Evolutionary conservation across 164 flowering plant genomes (phyloP).

Genomic region (Annona squamosa): DNA sequence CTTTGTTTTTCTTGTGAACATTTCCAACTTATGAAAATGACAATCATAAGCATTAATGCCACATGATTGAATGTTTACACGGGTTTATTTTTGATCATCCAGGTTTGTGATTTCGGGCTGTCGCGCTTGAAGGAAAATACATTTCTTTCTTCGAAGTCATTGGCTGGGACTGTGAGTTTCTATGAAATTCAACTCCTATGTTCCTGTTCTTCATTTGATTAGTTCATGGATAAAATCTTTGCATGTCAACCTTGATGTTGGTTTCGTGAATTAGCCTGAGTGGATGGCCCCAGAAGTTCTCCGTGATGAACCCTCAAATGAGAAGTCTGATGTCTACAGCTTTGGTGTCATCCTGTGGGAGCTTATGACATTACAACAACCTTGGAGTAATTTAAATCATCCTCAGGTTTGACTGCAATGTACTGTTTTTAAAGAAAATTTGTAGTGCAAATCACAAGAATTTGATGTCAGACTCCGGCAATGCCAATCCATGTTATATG

Average conservation of each 20-base stretch:
- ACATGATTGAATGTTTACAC: too few relatives aligned
- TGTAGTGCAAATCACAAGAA: not conserved
- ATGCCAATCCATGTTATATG: too few relatives aligned
- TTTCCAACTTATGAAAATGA: too few relatives aligned
- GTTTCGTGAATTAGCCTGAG: slow-evolving; percentile 56
- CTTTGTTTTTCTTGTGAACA: too few relatives aligned
- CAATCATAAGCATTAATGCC: too few relatives aligned
- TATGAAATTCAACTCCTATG: not conserved
- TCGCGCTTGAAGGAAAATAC: slow-evolving; percentile 92
- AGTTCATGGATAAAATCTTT: not conserved
- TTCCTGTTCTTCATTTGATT: not conserved
- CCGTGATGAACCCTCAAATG: slow-evolving; percentile 94
- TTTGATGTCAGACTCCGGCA: too few relatives aligned
- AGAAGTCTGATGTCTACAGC: slow-evolving; percentile 87
- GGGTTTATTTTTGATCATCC: slow-evolving; percentile 10
- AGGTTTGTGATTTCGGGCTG: slow-evolving; percentile 99
- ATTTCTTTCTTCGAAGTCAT: slow-evolving; percentile 94
- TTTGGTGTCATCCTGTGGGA: slow-evolving; percentile 96
- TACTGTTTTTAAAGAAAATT: not conserved
- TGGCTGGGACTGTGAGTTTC: slow-evolving; percentile 94
- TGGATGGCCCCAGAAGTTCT: slow-evolving; percentile 99
- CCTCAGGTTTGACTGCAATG: slow-evolving; percentile 53
- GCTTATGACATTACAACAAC: slow-evolving; percentile 79
- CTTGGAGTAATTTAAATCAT: slow-evolving; percentile 84
- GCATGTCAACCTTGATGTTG: not conserved